phyloP scores from a whole-genome alignment of 2,329 filamentous ascomycete genomes.

The Colletotrichum brevisporum region DNA sequence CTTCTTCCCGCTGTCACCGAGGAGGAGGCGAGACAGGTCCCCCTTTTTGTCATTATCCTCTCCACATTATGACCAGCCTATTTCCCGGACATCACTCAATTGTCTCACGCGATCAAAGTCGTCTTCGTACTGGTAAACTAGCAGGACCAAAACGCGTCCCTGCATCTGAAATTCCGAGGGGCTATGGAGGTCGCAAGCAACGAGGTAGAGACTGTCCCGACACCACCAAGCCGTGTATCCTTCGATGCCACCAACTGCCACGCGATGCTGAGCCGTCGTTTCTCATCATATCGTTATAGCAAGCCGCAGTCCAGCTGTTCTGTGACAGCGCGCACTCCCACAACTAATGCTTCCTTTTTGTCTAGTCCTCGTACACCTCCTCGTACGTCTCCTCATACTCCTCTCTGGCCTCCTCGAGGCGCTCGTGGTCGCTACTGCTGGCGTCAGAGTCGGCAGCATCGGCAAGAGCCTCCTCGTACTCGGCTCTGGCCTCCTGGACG shows the following conservation, averaged over 20 bases:
- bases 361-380: conserved; percentile 53
- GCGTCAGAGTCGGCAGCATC: conserved; percentile 57
- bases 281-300: conserved; percentile 35
- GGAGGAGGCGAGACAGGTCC: not conserved
- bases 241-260: conserved; percentile 30
- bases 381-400: conserved; percentile 66
- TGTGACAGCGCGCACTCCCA: conserved; percentile 13
- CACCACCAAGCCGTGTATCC: conserved; percentile 28
- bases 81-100: not conserved
- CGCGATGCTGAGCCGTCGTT: conserved; percentile 34
- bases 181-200: conserved; percentile 13
- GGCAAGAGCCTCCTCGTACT: conserved; percentile 60
- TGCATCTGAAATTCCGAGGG: conserved; percentile 29
- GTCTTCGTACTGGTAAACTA: conserved; percentile 14
- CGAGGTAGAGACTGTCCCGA: conserved; percentile 26
- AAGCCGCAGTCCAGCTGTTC: conserved; percentile 11
- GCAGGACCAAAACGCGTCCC: conserved; percentile 21
- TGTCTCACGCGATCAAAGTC: conserved; percentile 8
- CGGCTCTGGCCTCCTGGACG: conserved; percentile 57
- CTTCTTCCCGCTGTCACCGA: conserved; percentile 7
- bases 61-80: not conserved
- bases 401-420: conserved; percentile 65
- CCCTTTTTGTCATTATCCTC: not conserved
- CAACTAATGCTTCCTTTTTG: not conserved
- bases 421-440: conserved; percentile 66